Base-by-base conservation (phyloP, 2,329 filamentous ascomycete species). In the Chalara sp. region DNA sequence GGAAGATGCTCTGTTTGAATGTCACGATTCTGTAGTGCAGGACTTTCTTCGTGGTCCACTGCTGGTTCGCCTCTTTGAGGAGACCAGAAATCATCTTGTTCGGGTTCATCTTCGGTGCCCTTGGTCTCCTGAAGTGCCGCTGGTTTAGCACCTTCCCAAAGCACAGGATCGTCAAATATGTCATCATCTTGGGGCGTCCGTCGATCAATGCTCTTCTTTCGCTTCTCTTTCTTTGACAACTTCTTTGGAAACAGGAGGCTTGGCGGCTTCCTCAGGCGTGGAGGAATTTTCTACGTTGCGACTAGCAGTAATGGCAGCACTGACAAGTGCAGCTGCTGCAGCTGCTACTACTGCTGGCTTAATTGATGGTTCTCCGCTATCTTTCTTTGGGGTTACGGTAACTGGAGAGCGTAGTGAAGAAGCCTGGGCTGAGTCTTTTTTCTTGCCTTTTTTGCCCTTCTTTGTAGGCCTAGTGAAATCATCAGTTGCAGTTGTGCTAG, bases 71-170 rank as follows among this genome's bases (percentile, higher is more conserved):
- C 52, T 8, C 52, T 44, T 32, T 64, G 55, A 31, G 58, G 59
- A 41, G 67, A 60, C 67, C 63, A 68, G 43, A 67, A 70, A 32
- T 61, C 63, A 47, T 61, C 60, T 48, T 52, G 52, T 21, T 40
- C 53, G 33, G 55, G 61, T 48, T 55, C 61, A 48, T 63, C 56
- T 35, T 62, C 47, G 39, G 58, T 47, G 40, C 53, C 46, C 48
- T 53, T 52, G 11, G 52, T 51, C 42, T 64, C 66, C 41, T 64
- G 60, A 40, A 63, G 47, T 47, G 57, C 48, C 54, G 59, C 58
- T 39, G 67, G 68, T 43, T 74, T 69, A 10, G 67, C 66, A 29
- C 68, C 69, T 58, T 76, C 70, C 72, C 71, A 73, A 30, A 74
- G 60, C 12, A 67, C 63, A 47, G 70, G 63, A 56, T 75, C 70